Evolutionary conservation across 768 basidiomycete species (phyloP), one percentile per base, ranked within the genome.

Genomic region (Cystofilobasidium capitatum): DNA sequence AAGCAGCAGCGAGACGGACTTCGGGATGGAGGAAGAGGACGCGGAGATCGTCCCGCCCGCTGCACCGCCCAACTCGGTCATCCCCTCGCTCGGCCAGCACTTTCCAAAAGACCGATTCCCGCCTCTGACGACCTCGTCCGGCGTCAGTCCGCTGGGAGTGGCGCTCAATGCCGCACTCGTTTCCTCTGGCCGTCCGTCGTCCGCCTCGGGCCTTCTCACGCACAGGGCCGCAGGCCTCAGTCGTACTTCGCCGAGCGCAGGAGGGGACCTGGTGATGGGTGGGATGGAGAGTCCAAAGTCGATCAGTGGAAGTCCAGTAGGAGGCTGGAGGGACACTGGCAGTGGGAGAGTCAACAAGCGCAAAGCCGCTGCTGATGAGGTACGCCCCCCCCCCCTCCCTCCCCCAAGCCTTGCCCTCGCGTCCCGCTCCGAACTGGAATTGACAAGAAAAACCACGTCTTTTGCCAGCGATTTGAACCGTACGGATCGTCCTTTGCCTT

Each of bases 281-380:
- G 26, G 26, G 14, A 20, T 29, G 24, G 49, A 13, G 24, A 55
- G 51, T 16, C 51, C 51, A 33, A 55, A 55, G 31, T 55, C 51
- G 31, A 44, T 39, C 17, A 40, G 20, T 16, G 59, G 36, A 24
- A 61, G 59, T 20, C 39, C 59, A 9, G 59, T 26, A 17, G 44
- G 39, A 17, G 59, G 39, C 14, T 61, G 59, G 59, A 17, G 59
- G 17, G 59, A 61, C 36, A 42, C 39, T 13, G 59, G 51, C 9
- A 55, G 29, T 31, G 51, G 51, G 5, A 26, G 59, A 9, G 40
- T 36, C 10, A 55, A 55, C 36, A 64, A 64, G 63, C 63, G 63
- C 17, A 64, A 64, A 39, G 63, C 54, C 8, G 63, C 26, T 20
- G 44, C 24, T 12, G 63, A 64, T n/a, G 63, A 64, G 39, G 59